Evolutionary conservation across 2,329 filamentous ascomycete genomes (phyloP), one percentile per base, ranked within the genome.

Genomic region (Fusarium sublunatum): DNA sequence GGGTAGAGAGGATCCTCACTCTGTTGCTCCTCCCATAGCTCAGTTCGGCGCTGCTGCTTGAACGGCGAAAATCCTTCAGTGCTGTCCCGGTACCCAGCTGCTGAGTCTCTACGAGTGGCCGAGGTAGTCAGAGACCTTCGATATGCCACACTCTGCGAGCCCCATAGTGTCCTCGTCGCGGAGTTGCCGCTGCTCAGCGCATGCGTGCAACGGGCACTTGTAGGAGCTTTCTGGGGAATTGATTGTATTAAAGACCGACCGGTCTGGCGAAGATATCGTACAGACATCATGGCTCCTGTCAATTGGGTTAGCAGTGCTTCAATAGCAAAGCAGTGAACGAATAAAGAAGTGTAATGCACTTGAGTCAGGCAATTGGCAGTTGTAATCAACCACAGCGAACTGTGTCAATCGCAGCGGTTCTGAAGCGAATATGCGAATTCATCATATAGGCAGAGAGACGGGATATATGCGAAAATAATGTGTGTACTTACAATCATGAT

Each of bases 401-500:
- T 74, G 77, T 74, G 76, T 81, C 77, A 80, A 79, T 78, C 79
- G 79, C 79, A 81, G 79, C 79, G 79, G 79, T 81, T 81, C 79
- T 81, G 77, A 79, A 78, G 77, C 76, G 76, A 77, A 58, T 68
- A 74, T 77, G 76, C 76, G 69, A 73, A 50, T 69, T 80, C 78
- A 81, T 81, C 79, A 81, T 76, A 57, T 57, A 36, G 58, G 41
- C 46, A 47, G 35, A 52, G 43, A 26, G 11, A 25, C 42, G 22
- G 22, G 10, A 19, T 8, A 13, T 13, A 19, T 6, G 25, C 26
- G 34, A 10, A 24, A 45, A 11, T 29, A 9, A 29, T 12, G 8
- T 13, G 38, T 26, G 36, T 26, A 78, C 76, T 77, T 75, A 78
- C 76, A 72, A 65, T 76, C 76, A 78, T 77, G 69, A 64, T 74